Percentiles rank a stretch among this genome's conserved stretches.
phyloP scores from a whole-genome alignment of 2,329 filamentous ascomycete genomes.

The Tricladium varicosporioides region DNA sequence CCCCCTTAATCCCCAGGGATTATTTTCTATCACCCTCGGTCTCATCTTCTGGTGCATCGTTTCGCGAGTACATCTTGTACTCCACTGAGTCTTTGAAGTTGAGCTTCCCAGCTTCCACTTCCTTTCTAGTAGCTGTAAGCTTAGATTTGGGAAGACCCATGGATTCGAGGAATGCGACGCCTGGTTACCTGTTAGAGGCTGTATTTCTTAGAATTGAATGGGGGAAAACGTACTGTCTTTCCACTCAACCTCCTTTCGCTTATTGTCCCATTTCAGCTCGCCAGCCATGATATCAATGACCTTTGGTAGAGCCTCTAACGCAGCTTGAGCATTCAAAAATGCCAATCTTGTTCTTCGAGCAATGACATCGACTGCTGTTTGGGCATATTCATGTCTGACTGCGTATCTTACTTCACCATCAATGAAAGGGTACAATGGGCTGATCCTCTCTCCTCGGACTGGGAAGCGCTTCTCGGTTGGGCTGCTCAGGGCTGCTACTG shows the following conservation, averaged over 20 bases:
- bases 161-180: conserved; percentile 58
- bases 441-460: conserved; percentile 76
- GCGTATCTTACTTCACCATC: conserved; percentile 91
- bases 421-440: conserved; percentile 80
- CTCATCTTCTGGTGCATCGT: conserved; percentile 48
- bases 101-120: conserved; percentile 60
- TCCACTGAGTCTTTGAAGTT: conserved; percentile 56
- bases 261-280: conserved; percentile 75
- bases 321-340: conserved; percentile 89
- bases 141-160: conserved; percentile 65
- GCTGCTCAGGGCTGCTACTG: conserved; percentile 75
- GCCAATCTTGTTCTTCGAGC: conserved; percentile 81
- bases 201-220: not conserved
- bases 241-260: conserved; percentile 78
- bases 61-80: conserved; percentile 61
- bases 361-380: conserved; percentile 85
- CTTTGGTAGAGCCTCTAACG: conserved; percentile 77
- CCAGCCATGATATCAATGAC: conserved; percentile 88
- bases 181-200: conserved; percentile 34
- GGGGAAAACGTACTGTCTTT: conserved; percentile 56
- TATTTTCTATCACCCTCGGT: conserved; percentile 30
- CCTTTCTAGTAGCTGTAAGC: conserved; percentile 54
- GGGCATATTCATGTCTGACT: conserved; percentile 84
- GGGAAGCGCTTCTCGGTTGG: conserved; percentile 80
- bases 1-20: conserved; percentile 14